Percentiles rank a stretch among this genome's conserved stretches.
Conservation (phyloP, 2,329 filamentous ascomycete genomes). For the Nectriaceae sp. region DNA sequence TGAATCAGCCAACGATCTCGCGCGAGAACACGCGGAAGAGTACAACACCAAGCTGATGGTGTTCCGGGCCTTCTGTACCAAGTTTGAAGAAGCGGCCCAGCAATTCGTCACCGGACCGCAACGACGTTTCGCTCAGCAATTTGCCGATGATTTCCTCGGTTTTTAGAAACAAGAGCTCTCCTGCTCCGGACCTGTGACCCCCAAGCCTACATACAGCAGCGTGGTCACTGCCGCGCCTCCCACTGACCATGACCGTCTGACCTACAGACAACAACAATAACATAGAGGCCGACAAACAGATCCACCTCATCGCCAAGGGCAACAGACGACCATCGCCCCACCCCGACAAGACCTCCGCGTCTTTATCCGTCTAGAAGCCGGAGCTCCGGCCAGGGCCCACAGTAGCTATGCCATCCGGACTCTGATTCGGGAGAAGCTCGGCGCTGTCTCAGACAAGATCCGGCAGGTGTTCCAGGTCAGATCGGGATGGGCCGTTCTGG, state of each 20-base stretch:
- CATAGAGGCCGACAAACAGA: constrained; percentile 6
- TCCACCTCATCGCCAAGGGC: constrained; percentile 10
- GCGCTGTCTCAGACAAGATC: constrained; percentile 1
- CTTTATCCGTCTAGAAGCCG: constrained; percentile 16
- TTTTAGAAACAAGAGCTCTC: constrained; percentile 11
- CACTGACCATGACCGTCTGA: background rate
- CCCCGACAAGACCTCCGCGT: constrained; percentile 13
- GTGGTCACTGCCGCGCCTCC: constrained; percentile 2
- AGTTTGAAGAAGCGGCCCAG: constrained; percentile 11
- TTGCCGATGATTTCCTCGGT: constrained; percentile 11
- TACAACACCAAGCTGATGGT: constrained; percentile 12
- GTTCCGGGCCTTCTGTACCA: constrained; percentile 12
- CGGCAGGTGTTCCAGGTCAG: constrained; percentile 6
- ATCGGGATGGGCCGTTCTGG: background rate
- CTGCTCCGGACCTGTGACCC: background rate
- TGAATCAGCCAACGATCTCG: constrained; percentile 8
- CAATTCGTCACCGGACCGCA: constrained; percentile 8
- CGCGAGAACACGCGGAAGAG: constrained; percentile 1
- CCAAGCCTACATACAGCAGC: constrained; percentile 7
- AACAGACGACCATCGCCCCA: constrained; percentile 11
- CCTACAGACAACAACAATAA: constrained; percentile 4
- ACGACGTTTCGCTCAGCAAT: constrained; percentile 10
- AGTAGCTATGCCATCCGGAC: constrained; percentile 8
- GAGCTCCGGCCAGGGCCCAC: constrained; percentile 13
- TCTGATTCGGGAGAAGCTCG: constrained; percentile 7